Percentiles rank a stretch among this genome's conserved stretches.
Conservation (phyloP, 352 stramenopile genomes). For the Globisporangium paroecandrum region DNA sequence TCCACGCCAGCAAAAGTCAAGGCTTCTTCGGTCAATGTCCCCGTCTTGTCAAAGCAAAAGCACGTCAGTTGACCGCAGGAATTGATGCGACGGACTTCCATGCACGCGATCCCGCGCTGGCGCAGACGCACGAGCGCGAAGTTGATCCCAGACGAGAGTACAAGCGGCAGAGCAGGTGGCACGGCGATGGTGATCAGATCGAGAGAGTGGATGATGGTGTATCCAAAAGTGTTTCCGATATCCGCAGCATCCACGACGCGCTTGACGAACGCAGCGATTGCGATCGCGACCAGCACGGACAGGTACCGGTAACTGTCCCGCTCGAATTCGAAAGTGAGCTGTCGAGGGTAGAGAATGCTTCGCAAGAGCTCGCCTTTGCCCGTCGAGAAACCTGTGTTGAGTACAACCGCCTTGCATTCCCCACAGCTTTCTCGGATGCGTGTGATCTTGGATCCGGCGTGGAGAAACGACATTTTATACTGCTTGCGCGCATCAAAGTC, state of each 20-base stretch:
- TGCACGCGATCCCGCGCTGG: conserved; percentile 44
- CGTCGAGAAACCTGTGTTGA: conserved; percentile 55
- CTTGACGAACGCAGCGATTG: conserved; percentile 25
- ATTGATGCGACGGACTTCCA: conserved; percentile 65
- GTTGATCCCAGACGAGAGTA: conserved; percentile 46
- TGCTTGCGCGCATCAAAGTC: conserved; percentile 29
- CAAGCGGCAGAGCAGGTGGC: conserved; percentile 46
- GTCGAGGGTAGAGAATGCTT: conserved; percentile 52
- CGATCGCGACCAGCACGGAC: conserved; percentile 24
- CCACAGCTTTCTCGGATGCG: conserved; percentile 7
- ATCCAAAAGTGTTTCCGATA: conserved; percentile 17
- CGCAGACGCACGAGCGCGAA: conserved; percentile 49
- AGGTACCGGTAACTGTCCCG: conserved; percentile 63
- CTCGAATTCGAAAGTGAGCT: conserved; percentile 58
- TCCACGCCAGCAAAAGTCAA: conserved; percentile 38
- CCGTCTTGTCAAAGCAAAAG: conserved; percentile 83
- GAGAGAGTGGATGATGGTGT: conserved; percentile 26
- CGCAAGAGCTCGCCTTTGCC: conserved; percentile 67
- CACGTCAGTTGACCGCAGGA: conserved; percentile 61
- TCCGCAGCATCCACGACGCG: conserved; percentile 29
- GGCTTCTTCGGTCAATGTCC: conserved; percentile 64
- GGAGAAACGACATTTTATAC: conserved; percentile 45
- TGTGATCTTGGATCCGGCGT: conserved; percentile 42
- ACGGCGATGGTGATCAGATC: conserved; percentile 59
- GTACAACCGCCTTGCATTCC: conserved; percentile 42